Conservation (phyloP, 192 early-diverging fungal species). For the Coemansia guatemalensis region DNA sequence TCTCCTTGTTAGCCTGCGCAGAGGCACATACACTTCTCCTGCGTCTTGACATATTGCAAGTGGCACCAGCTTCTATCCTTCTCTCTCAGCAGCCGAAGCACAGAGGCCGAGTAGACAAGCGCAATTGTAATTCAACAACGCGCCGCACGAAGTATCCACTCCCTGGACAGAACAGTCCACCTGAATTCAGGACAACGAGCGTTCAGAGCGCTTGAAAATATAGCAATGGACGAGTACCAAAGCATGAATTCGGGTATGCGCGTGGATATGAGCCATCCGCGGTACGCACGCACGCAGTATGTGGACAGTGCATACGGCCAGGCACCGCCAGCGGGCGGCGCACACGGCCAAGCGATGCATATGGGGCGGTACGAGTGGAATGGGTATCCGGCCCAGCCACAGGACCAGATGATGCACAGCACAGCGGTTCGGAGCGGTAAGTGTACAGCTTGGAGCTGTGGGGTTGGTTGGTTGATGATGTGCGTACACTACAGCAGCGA, state of each 20-base stretch:
- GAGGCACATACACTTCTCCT: neutral
- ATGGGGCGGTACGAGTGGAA: constrained; percentile 43
- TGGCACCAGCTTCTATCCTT: neutral
- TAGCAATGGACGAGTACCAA: constrained; percentile 35
- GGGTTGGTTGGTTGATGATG: neutral
- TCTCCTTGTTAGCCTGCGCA: neutral
- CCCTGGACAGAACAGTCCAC: neutral
- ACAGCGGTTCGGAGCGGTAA: constrained; percentile 11
- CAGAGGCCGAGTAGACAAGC: neutral
- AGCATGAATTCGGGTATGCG: constrained; percentile 18
- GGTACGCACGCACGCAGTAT: constrained; percentile 23
- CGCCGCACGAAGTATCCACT: neutral
- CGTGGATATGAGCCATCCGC: constrained; percentile 20
- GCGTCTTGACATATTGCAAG: neutral
- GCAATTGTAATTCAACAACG: neutral
- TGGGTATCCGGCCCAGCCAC: constrained; percentile 23
- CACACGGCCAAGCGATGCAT: constrained; percentile 13
- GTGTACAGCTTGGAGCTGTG: neutral
- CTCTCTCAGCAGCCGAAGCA: neutral
- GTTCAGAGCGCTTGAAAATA: neutral
- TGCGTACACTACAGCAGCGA: neutral
- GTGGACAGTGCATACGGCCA: constrained; percentile 14
- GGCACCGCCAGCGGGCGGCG: constrained; percentile 4
- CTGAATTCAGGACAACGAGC: neutral
- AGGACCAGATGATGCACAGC: constrained; percentile 10